Conservation (phyloP, 805 yeast genomes). For the Cyberlindnera petersonii region DNA sequence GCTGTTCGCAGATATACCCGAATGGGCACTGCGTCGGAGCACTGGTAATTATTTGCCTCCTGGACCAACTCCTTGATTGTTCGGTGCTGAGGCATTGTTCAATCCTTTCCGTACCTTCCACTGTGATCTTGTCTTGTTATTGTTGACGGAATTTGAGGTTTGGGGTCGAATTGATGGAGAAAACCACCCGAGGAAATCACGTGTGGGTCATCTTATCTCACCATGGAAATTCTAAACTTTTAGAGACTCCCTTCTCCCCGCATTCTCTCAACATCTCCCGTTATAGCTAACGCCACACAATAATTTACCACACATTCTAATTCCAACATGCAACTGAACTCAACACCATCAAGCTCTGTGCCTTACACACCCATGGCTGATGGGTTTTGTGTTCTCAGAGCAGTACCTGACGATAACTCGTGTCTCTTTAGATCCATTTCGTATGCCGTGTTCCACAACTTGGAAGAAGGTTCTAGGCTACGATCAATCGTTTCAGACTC, state of each 20-base stretch:
- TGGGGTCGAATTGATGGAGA: slow-evolving; percentile 30
- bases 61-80: slow-evolving; percentile 34
- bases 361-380: slow-evolving; percentile 18
- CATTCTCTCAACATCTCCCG: neutral
- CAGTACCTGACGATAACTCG: slow-evolving; percentile 74
- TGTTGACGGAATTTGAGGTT: too few relatives aligned
- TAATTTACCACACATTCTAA: too few relatives aligned
- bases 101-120: too few relatives aligned
- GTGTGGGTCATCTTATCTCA: too few relatives aligned
- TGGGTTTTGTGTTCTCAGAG: slow-evolving; percentile 44
- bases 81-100: slow-evolving; percentile 6
- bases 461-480: slow-evolving; percentile 43
- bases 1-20: slow-evolving; percentile 55
- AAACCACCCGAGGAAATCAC: too few relatives aligned
- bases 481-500: slow-evolving; percentile 48
- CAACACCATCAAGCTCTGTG: slow-evolving; percentile 5
- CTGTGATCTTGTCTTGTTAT: neutral
- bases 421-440: slow-evolving; percentile 68
- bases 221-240: neutral
- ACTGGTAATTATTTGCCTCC: slow-evolving; percentile 53
- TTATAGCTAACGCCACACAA: too few relatives aligned
- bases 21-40: slow-evolving; percentile 46
- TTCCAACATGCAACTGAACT: neutral
- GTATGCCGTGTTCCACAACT: slow-evolving; percentile 43
- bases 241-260: neutral